Base-by-base conservation (phyloP, 192 early-diverging fungal genomes). In the Ramicandelaber brevisporus region DNA sequence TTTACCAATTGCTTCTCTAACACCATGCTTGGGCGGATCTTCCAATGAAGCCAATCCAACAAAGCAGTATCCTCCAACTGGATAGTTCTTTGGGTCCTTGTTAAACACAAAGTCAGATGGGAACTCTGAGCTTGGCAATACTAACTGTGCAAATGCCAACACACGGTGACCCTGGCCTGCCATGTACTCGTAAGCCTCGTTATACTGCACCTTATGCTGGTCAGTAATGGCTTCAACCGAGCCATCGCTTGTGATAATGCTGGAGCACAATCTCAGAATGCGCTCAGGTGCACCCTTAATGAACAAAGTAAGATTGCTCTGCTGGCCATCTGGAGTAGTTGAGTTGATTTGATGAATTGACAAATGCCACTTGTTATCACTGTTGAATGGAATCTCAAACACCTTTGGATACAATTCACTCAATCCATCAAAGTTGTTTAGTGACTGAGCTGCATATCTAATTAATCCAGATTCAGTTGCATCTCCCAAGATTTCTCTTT, bases 281-380 rank as follows among this genome's bases (percentile, higher is more conserved):
- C 83, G 68, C 57, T 97, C 90, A 8, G 90, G 90, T 5, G 90
- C 90, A 18, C 90, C 90, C 55, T 97, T 92, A 27, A 92, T 67
- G 51, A 73, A 73, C 11, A 88, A 52, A 10, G 73, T 86, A 27
- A 79, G 51, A 5, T 33, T 14, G 0, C 51, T 42, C 9, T 17
- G 12, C 14, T 18, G 31, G 27, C 48, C 45, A 10, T 51, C 34
- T 16, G 79, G 77, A 22, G 50, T 49, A 14, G 46, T 46, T 40
- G 81, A 77, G 21, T 53, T 34, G 51, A 79, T 79, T 33, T 59
- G 44, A 44, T 90, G 82, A 35, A 95, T 78, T 5, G 80, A 69
- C 64, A 90, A 70, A 38, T 67, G 68, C 86, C 80, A 87, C 47
- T 96, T 96, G 66, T 73, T 87, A 13, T 86, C 74, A 14, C 77